Evolutionary conservation across 2,329 filamentous ascomycete species (phyloP).

Genomic region (Diplocarpon mali): DNA sequence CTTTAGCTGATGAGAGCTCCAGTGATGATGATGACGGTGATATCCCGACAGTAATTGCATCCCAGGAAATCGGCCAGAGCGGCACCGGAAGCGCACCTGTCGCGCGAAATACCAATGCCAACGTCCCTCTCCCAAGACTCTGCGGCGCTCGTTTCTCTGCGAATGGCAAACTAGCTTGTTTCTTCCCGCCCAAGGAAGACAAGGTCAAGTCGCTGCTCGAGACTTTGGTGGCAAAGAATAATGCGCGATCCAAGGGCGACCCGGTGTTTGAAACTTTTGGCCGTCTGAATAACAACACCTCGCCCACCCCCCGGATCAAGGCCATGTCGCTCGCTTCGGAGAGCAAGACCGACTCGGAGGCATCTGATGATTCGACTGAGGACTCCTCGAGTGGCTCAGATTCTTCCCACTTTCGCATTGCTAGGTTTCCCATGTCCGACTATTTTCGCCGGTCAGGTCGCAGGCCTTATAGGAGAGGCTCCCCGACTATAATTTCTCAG

Average conservation of each 20-base stretch:
- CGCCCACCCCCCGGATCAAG: conserved; percentile 34
- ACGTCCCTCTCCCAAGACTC: conserved; percentile 44
- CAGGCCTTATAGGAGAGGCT: conserved; percentile 18
- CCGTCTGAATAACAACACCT: conserved; percentile 39
- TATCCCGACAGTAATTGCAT: conserved; percentile 41
- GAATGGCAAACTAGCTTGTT: conserved; percentile 53
- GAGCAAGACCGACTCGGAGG: conserved; percentile 30
- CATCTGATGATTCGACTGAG: conserved; percentile 24
- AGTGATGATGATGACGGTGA: conserved; percentile 64
- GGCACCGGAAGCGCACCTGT: conserved; percentile 41
- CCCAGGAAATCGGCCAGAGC: conserved; percentile 47
- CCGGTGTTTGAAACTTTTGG: conserved; percentile 54
- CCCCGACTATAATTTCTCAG: conserved; percentile 26
- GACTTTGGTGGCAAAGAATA: conserved; percentile 35
- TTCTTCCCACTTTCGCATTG: conserved; percentile 24
- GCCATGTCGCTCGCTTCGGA: conserved; percentile 25
- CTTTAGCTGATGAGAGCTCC: conserved; percentile 63
- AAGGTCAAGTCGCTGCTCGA: conserved; percentile 39
- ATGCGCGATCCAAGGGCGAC: conserved; percentile 35
- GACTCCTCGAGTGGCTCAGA: conserved; percentile 28
- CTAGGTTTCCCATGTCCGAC: conserved; percentile 22
- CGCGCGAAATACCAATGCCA: conserved; percentile 37
- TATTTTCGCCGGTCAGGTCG: conserved; percentile 22
- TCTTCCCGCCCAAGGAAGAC: conserved; percentile 56
- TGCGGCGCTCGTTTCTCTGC: conserved; percentile 52